Base-by-base conservation (phyloP, 805 yeast species). In the Henningerozyma blattae region DNA sequence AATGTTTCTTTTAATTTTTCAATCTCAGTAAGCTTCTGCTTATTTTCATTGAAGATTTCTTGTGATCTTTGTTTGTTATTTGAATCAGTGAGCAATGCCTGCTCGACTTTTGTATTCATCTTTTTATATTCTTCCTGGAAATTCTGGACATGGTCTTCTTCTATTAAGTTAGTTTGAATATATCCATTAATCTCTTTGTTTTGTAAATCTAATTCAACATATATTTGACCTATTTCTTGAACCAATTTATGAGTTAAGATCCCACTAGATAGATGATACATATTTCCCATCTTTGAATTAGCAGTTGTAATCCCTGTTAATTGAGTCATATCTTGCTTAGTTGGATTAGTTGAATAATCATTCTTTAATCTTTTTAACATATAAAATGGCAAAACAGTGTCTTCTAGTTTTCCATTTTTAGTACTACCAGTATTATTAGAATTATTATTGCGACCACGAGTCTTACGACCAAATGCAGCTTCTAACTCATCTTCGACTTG, bases 321-420 rank as follows among this genome's bases (percentile, higher is more conserved):
- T 27, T 56, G 58, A 20, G 67, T 64, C 52, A 61, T 64, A 36
- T 67, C 67, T 42, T 70, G 74, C 30, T 66, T 69, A 28, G 78
- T 53, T 1, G 91, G 87, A 46, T 81, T 81, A 18, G 78, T 66
- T 5, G 80, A 66, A 48, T 82, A 82, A 38, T 75, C 76, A 57
- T 70, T 74, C 42, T 72, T 70, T 33, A 78, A 59, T 42, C 91
- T 62, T 53, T 77, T 77, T 18, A 62, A 47, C 32, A 73, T 72
- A 46, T 82, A 82, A 47, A 67, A 77, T 3, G 52, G 42, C 12
- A 43, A n/a, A 6, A 30, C 28, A 4, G 13, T 14, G 7, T 2
- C 3, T 9, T 5, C 13, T 20, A 20, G 10, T 20, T 20, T 20
- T 17, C 37, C 25, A 36, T 30, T 18, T 12, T 42, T 43, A 15